Base-by-base conservation (phyloP, 2,329 filamentous ascomycete genomes). In the Peltaster fructicola region DNA sequence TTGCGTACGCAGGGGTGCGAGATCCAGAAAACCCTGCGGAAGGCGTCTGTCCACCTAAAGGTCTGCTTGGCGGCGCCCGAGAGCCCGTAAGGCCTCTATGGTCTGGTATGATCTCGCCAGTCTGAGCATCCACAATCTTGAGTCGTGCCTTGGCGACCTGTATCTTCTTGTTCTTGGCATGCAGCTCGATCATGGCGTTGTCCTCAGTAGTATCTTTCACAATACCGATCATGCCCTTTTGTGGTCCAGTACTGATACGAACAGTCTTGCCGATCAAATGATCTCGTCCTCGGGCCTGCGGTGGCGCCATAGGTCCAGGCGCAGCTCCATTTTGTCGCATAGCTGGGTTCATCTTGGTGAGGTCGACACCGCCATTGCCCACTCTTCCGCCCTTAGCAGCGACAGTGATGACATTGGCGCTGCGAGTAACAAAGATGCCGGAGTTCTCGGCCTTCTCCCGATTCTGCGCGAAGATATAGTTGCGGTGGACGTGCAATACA, bases 131-230 rank as follows among this genome's bases (percentile, higher is more conserved):
- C 50, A 85, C 84, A 54, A 90, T 77, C 13, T 68, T 68, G n/a
- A 98, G 57, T 29, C 75, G 68, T 7, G 77, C 73, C 46, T 90
- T 90, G 11, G 72, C 67, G 17, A 95, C 69, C 6, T 75, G 82
- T 33, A 95, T 70, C 9, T 79, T 76, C 60, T 93, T 95, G 54
- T 73, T 80, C 58, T 91, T 92, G 5, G 84, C 84, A 47, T 95
- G 85, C 18, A 98, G 59, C 53, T 98, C 88, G 20, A 98, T 77
- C 34, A 84, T 76, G 15, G 81, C 85, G 42, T 77, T 70, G 3
- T 68, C 68, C 40, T 90, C 84, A 5, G 80, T 91, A 1, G 85
- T 77, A 46, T 95, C 85, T 48, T 92, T 93, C 40, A 98, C 84
- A 37, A 93, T 91, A 40, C 88, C 88, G 20, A 95, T 60, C 20